These are phyloP conservation scores for Nannizzia gypsea DNA, from an alignment of 2,329 filamentous ascomycete genomes.

Conservation along the genomic window DNA sequence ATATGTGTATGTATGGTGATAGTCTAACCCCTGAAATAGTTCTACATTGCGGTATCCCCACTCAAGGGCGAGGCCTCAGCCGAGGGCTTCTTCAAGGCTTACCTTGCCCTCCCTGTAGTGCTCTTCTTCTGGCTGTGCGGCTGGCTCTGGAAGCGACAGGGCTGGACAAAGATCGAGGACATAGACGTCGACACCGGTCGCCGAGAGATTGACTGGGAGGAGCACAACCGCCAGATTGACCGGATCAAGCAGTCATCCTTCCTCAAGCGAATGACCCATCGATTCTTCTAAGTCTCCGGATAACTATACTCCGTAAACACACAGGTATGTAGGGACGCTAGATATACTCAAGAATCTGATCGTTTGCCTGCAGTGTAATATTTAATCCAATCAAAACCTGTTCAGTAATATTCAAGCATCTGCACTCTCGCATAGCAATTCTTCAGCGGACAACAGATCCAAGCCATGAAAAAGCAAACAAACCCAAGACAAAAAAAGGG, in stretches of 20 bases:
- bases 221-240: slow-evolving; percentile 39
- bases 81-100: slow-evolving; percentile 22
- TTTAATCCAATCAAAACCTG: slow-evolving; percentile 1
- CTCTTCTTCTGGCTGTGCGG: slow-evolving; percentile 43
- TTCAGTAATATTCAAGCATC: neutral
- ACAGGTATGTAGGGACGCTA: too few species aligned
- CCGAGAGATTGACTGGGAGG: slow-evolving; percentile 53
- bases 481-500: neutral
- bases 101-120: slow-evolving; percentile 22
- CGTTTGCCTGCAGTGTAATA: neutral
- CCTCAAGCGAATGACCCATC: slow-evolving; percentile 12
- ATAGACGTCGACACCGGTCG: slow-evolving; percentile 58
- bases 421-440: neutral
- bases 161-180: slow-evolving; percentile 46
- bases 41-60: slow-evolving; percentile 22
- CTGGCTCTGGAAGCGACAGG: slow-evolving; percentile 53
- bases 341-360: neutral
- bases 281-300: slow-evolving; percentile 10
- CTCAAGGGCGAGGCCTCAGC: slow-evolving; percentile 14
- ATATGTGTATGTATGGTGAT: too few species aligned
- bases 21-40: slow-evolving; percentile 9
- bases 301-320: too few species aligned
- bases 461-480: neutral
- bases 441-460: neutral
- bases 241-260: slow-evolving; percentile 9